phyloP scores from a whole-genome alignment of 768 basidiomycete species.

The Crassisporium funariophilum region DNA sequence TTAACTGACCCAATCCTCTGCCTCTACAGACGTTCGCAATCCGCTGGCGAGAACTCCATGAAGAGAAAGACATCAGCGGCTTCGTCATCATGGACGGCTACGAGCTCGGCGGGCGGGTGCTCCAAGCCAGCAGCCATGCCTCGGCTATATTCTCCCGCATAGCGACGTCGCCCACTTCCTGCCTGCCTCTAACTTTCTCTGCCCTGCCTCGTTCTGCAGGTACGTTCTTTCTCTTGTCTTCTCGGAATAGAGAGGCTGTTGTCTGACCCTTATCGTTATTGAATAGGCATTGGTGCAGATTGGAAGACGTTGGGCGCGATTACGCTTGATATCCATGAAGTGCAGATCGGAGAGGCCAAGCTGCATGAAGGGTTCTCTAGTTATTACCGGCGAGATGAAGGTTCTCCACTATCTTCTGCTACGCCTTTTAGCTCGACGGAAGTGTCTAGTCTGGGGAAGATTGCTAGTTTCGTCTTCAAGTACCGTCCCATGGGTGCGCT shows the following conservation, averaged over 20 bases:
- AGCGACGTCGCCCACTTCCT: constrained; percentile 31
- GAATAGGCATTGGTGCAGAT: constrained; percentile 26
- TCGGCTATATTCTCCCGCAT: constrained; percentile 34
- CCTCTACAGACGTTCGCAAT: constrained; percentile 28
- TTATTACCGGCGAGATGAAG: constrained; percentile 28
- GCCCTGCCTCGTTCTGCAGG: constrained; percentile 25
- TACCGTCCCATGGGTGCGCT: constrained; percentile 30
- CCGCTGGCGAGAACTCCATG: constrained; percentile 28
- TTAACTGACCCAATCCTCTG: constrained; percentile 8
- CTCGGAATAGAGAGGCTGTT: neutral
- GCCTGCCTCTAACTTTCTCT: constrained; percentile 27
- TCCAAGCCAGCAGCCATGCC: constrained; percentile 31
- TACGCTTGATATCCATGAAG: constrained; percentile 31
- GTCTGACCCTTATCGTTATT: neutral
- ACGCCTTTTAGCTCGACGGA: constrained; percentile 33
- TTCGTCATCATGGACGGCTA: constrained; percentile 34
- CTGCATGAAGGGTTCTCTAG: constrained; percentile 32
- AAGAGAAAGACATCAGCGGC: constrained; percentile 28
- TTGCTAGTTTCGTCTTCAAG: constrained; percentile 34
- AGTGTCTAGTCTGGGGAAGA: constrained; percentile 31
- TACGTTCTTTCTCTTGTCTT: constrained; percentile 4
- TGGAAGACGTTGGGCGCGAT: constrained; percentile 31
- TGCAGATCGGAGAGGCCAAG: constrained; percentile 30
- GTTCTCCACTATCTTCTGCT: constrained; percentile 28
- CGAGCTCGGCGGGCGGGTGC: constrained; percentile 31